phyloP scores from a whole-genome alignment of 2,329 filamentous ascomycete species.

The Clarireedia paspali region DNA sequence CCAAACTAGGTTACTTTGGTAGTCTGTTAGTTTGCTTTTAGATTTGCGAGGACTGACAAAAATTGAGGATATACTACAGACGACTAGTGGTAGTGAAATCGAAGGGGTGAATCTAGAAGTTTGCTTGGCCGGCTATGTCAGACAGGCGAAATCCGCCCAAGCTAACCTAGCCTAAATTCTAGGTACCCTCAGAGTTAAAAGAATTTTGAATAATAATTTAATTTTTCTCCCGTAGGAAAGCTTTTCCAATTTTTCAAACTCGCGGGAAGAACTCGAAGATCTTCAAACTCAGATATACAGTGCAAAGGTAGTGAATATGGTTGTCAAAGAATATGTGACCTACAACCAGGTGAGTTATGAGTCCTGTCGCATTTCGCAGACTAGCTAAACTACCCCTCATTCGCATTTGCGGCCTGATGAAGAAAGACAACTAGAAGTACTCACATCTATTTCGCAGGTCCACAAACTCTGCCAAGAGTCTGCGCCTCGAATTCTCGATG shows the following conservation, averaged over 20 bases:
- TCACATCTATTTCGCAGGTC: conserved; percentile 49
- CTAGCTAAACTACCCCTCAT: not conserved
- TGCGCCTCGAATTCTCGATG: conserved; percentile 70
- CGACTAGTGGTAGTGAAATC: too few relatives aligned
- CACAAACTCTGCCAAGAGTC: conserved; percentile 94
- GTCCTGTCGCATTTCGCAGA: conserved; percentile 1
- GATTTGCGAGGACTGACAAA: too few relatives aligned
- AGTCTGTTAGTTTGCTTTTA: too few relatives aligned
- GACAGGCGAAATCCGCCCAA: not conserved
- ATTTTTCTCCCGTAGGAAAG: not conserved
- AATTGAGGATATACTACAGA: too few relatives aligned
- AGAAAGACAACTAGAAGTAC: not conserved
- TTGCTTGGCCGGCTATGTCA: not conserved
- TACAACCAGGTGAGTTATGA: conserved; percentile 71
- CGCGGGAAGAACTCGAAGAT: too few relatives aligned
- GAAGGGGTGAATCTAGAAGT: too few relatives aligned
- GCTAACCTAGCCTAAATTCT: not conserved
- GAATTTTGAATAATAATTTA: not conserved
- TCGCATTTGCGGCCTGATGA: not conserved
- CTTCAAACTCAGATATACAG: too few relatives aligned
- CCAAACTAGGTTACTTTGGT: too few relatives aligned
- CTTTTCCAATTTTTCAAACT: too few relatives aligned
- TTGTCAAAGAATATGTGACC: conserved; percentile 81
- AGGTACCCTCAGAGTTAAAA: not conserved
- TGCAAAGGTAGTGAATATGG: conserved; percentile 42